These are phyloP conservation scores for Articulospora tetracladia DNA, from an alignment of 495 filamentous ascomycete genomes.

Conservation along the genomic window DNA sequence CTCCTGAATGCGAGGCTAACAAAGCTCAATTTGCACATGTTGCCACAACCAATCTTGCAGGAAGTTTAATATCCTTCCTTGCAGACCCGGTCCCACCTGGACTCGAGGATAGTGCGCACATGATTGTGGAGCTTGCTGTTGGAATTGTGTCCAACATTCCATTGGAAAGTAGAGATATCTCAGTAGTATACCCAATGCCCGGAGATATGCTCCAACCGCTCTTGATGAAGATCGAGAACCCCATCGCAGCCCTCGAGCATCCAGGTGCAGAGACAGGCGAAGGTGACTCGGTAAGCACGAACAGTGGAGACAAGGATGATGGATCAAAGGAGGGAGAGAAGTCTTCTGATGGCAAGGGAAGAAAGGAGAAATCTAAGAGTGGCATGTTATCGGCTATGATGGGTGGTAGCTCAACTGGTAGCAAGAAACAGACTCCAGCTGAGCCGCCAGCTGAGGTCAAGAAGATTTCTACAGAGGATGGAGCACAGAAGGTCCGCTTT, in stretches of 20 bases:
- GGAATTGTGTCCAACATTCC: conserved; percentile 84
- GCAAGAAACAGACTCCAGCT: conserved; percentile 23
- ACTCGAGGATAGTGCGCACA: conserved; percentile 64
- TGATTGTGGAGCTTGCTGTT: conserved; percentile 88
- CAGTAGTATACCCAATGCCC: conserved; percentile 78
- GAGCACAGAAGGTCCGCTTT: conserved; percentile 62
- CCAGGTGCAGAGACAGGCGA: conserved; percentile 40
- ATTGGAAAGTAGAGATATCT: conserved; percentile 85
- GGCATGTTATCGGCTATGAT: conserved; percentile 31
- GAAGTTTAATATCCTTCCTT: conserved; percentile 64
- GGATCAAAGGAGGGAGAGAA: conserved; percentile 32
- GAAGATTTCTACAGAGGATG: conserved; percentile 31
- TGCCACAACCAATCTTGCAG: conserved; percentile 67
- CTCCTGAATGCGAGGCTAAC: conserved; percentile 57
- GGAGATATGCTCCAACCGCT: conserved; percentile 60
- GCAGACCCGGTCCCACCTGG: conserved; percentile 63
- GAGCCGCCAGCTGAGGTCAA: conserved; percentile 19
- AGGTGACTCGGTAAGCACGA: conserved; percentile 39
- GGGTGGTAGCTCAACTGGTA: conserved; percentile 12
- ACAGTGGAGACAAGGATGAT: conserved; percentile 36
- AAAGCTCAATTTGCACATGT: conserved; percentile 61
- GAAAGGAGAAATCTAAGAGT: conserved; percentile 37
- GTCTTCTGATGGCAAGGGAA: conserved; percentile 27
- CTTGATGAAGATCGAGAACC: conserved; percentile 80
- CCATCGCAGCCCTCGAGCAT: conserved; percentile 65